These are phyloP conservation scores for Pelargonium myrrhifolium DNA, from an alignment of 441 rosid genomes.

Conservation along the genomic window DNA sequence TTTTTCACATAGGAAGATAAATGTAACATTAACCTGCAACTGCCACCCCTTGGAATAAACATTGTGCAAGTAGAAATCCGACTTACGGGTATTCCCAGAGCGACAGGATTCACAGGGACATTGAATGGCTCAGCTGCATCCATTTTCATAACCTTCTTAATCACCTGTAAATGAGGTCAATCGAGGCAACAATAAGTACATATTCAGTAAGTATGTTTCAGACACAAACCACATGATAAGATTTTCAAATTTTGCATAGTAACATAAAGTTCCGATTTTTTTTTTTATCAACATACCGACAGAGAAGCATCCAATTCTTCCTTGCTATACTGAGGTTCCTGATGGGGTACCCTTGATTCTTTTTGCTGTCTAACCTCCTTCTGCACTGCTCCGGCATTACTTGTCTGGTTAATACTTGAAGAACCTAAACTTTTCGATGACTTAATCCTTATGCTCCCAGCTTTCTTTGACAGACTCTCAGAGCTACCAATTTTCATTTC, in stretches of 20 bases:
- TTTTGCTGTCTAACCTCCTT: constrained; percentile 35
- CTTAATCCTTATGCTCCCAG: constrained; percentile 79
- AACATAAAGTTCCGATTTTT: constrained; percentile 3
- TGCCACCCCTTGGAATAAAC: neutral
- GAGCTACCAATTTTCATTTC: constrained; percentile 38
- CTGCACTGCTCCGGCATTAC: constrained; percentile 18
- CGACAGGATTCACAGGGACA: constrained; percentile 85
- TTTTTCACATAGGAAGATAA: neutral
- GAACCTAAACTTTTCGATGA: constrained; percentile 40
- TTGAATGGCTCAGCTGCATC: constrained; percentile 95
- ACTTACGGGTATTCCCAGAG: constrained; percentile 97
- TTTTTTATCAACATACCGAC: constrained; percentile 35
- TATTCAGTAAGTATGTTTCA: constrained; percentile 9
- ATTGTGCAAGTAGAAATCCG: neutral
- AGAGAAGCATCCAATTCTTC: constrained; percentile 69
- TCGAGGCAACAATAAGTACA: neutral
- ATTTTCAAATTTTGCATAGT: neutral
- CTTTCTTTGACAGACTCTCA: constrained; percentile 48
- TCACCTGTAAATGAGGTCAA: constrained; percentile 36
- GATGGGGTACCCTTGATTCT: constrained; percentile 33
- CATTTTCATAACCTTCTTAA: constrained; percentile 95
- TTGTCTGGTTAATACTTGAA: constrained; percentile 32
- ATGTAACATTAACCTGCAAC: neutral
- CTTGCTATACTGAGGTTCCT: constrained; percentile 39
- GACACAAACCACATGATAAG: constrained; percentile 6